A percentile compares a stretch with the other conserved stretches of the same genome.
Conservation (phyloP, 768 basidiomycete species). For the Leccinum rimulosum region DNA sequence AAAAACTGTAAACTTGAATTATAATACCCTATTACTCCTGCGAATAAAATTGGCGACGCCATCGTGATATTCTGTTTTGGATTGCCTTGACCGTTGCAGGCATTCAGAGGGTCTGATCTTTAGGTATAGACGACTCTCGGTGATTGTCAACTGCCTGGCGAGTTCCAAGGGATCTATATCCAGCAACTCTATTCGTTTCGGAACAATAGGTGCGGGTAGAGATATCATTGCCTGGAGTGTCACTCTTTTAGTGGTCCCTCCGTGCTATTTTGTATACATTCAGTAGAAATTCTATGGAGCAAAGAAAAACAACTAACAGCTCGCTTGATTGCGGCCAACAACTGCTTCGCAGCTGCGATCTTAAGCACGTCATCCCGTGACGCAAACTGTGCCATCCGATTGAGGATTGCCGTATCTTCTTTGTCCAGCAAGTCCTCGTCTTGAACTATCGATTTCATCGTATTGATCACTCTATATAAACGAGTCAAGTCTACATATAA, state of each 20-base stretch:
- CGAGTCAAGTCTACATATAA: background rate
- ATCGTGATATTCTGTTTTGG: constrained; percentile 40
- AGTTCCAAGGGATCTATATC: constrained; percentile 66
- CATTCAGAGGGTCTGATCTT: constrained; percentile 62
- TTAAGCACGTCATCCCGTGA: constrained; percentile 39
- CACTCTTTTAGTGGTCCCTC: constrained; percentile 36
- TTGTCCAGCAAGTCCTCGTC: constrained; percentile 53
- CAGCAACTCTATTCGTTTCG: constrained; percentile 47
- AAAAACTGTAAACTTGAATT: background rate
- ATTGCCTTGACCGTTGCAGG: constrained; percentile 52
- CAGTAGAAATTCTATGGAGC: background rate
- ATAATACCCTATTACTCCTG: constrained; percentile 52
- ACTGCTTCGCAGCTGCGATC: constrained; percentile 46
- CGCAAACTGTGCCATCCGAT: constrained; percentile 53
- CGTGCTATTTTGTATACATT: constrained; percentile 18
- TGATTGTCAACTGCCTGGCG: constrained; percentile 65
- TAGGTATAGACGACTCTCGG: constrained; percentile 58
- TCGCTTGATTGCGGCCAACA: constrained; percentile 48
- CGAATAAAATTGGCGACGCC: constrained; percentile 59
- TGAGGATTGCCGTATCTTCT: constrained; percentile 50
- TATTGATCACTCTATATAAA: constrained; percentile 55
- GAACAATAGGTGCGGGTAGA: constrained; percentile 50
- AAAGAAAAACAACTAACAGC: constrained; percentile 37
- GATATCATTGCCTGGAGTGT: constrained; percentile 35
- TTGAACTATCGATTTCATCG: constrained; percentile 59